Evolutionary conservation across 208 protist species (phyloP).

Genomic region (Leishmania gerbilli): DNA sequence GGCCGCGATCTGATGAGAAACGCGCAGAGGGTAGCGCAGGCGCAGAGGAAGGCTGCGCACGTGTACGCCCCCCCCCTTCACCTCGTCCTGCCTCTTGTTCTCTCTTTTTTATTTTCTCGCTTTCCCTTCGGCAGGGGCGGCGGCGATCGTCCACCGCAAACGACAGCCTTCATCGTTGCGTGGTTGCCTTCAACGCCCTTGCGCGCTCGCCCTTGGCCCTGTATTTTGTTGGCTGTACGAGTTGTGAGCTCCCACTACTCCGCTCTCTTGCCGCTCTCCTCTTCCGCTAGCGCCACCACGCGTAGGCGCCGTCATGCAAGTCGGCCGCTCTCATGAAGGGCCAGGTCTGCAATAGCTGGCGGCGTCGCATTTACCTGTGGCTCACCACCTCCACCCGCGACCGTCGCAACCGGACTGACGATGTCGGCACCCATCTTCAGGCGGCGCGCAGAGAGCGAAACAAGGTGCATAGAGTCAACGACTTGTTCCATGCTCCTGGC

Average conservation of each 20-base stretch:
- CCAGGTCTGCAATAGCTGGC: not conserved
- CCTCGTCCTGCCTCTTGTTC: not conserved
- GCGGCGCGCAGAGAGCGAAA: conserved; percentile 20
- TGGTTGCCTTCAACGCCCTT: too few species aligned
- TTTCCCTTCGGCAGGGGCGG: not conserved
- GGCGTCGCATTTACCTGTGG: conserved; percentile 24
- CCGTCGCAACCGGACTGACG: conserved; percentile 27
- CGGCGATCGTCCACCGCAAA: not conserved
- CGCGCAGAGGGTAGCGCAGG: too few species aligned
- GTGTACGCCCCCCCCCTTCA: not conserved
- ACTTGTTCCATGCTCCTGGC: conserved; percentile 41
- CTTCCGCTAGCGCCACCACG: not conserved
- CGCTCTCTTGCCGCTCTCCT: not conserved
- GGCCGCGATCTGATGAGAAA: too few species aligned
- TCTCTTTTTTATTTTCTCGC: not conserved
- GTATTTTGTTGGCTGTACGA: not conserved
- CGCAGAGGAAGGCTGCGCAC: too few species aligned
- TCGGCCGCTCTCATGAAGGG: not conserved
- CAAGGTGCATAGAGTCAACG: conserved; percentile 33
- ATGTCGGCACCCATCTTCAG: conserved; percentile 27
- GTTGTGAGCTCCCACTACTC: not conserved
- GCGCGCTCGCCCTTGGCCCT: not conserved
- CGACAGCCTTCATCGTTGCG: not conserved
- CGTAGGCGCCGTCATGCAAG: not conserved
- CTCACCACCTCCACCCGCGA: conserved; percentile 42